Percentiles rank a stretch among this genome's conserved stretches.
These are phyloP conservation scores for Solanum chiquidenum DNA, from an alignment of 257 asterid genomes.

Conservation along the genomic window DNA sequence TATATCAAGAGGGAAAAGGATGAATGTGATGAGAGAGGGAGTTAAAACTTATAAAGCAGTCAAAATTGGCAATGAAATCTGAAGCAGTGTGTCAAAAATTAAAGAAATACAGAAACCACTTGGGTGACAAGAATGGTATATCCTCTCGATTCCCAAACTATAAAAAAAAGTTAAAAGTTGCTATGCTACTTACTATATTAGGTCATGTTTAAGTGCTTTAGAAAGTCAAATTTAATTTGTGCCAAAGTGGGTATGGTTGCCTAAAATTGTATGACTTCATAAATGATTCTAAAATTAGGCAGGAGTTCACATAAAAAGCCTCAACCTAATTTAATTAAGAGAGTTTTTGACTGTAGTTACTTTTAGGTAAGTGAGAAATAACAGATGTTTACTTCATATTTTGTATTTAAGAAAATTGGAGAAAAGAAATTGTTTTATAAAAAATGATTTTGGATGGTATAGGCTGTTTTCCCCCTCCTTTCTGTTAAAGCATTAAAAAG, in stretches of 20 bases:
- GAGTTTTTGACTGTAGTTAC: neutral
- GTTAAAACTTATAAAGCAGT: neutral
- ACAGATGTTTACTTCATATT: no score
- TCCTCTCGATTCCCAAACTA: neutral
- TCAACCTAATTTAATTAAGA: neutral
- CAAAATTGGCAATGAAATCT: neutral
- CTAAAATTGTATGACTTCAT: neutral
- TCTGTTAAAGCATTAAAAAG: neutral
- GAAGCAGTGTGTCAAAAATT: neutral
- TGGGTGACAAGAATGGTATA: neutral
- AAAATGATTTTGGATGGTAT: neutral
- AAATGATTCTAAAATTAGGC: neutral
- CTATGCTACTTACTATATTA: neutral
- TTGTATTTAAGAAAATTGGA: no score
- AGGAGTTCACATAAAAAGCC: neutral
- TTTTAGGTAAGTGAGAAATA: neutral
- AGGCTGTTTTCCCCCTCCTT: neutral
- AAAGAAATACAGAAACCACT: neutral
- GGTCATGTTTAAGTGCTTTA: neutral
- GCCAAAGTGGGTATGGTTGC: neutral
- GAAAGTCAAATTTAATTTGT: neutral
- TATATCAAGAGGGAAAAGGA: neutral
- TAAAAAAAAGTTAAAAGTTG: neutral
- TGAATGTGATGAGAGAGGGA: neutral
- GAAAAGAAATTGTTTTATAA: neutral